These are phyloP conservation scores for Epichloe glyceriae DNA, from an alignment of 2,329 filamentous ascomycete genomes.

Conservation along the genomic window DNA sequence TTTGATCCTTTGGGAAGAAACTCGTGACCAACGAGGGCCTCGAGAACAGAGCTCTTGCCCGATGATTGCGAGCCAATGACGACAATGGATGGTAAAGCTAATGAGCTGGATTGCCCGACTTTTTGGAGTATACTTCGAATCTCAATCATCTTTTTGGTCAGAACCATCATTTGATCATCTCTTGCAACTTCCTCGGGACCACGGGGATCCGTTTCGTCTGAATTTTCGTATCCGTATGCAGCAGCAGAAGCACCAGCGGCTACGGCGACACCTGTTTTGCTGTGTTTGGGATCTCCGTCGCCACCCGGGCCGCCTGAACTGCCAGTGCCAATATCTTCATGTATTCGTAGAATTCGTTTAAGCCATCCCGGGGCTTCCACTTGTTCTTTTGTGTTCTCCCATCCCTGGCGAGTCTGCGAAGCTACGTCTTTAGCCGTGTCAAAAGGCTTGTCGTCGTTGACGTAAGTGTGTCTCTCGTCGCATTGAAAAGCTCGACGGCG, in stretches of 20 bases:
- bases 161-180: conserved; percentile 98
- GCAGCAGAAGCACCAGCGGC: conserved; percentile 61
- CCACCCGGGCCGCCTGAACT: conserved; percentile 36
- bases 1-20: conserved; percentile 97
- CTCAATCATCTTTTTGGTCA: conserved; percentile 99
- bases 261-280: conserved; percentile 45
- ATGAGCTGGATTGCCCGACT: conserved; percentile 77
- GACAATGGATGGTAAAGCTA: conserved; percentile 93
- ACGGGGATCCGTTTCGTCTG: conserved; percentile 50
- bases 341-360: conserved; percentile 52
- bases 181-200: conserved; percentile 54
- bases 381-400: conserved; percentile 71
- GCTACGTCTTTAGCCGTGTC: conserved; percentile 62
- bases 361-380: conserved; percentile 65
- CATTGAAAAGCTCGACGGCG: conserved; percentile 53
- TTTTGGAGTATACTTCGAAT: conserved; percentile 84
- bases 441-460: conserved; percentile 54
- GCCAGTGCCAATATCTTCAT: conserved; percentile 45
- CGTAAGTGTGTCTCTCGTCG: conserved; percentile 58
- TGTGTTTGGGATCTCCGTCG: conserved; percentile 41
- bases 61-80: conserved; percentile 98
- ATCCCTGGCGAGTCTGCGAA: conserved; percentile 66
- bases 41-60: conserved; percentile 92
- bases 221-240: conserved; percentile 66
- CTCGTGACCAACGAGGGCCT: conserved; percentile 94